phyloP scores from a whole-genome alignment of 2,329 filamentous ascomycete species.

The Coccinonectria pachysandricola region DNA sequence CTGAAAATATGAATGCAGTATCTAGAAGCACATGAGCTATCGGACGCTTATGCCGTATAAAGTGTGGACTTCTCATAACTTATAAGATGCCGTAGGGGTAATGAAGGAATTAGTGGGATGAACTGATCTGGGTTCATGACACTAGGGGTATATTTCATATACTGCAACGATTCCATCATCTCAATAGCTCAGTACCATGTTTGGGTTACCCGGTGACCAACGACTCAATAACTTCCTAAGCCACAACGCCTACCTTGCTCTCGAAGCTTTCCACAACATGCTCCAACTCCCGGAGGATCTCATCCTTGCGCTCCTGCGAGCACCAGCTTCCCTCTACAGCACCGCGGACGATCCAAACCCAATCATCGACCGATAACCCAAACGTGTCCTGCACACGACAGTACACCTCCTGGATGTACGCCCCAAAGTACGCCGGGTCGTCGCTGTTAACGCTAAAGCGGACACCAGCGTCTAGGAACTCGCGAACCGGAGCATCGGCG shows the following conservation, averaged over 20 bases:
- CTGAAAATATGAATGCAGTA: too few relatives aligned
- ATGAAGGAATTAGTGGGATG: too few relatives aligned
- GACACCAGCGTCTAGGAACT: constrained; percentile 53
- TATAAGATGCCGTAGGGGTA: too few relatives aligned
- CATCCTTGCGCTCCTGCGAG: constrained; percentile 47
- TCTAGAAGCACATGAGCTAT: too few relatives aligned
- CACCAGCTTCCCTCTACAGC: constrained; percentile 64
- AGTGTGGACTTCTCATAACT: too few relatives aligned
- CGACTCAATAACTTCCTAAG: too few relatives aligned
- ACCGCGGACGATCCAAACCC: constrained; percentile 51
- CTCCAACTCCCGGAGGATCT: constrained; percentile 39
- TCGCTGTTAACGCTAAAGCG: constrained; percentile 65
- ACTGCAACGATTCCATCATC: too few relatives aligned
- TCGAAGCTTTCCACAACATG: constrained; percentile 12
- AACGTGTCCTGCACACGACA: constrained; percentile 67
- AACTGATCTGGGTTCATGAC: too few relatives aligned
- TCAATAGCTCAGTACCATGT: too few relatives aligned
- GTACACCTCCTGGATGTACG: constrained; percentile 63
- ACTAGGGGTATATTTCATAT: too few relatives aligned
- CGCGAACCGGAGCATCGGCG: constrained; percentile 42
- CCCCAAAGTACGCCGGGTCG: constrained; percentile 67
- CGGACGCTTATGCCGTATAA: too few relatives aligned
- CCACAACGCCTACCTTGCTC: constrained; percentile 3
- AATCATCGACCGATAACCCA: constrained; percentile 50
- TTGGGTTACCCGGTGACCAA: too few relatives aligned